phyloP scores from a whole-genome alignment of 2,329 filamentous ascomycete genomes.

The Basipetospora chlamydospora region DNA sequence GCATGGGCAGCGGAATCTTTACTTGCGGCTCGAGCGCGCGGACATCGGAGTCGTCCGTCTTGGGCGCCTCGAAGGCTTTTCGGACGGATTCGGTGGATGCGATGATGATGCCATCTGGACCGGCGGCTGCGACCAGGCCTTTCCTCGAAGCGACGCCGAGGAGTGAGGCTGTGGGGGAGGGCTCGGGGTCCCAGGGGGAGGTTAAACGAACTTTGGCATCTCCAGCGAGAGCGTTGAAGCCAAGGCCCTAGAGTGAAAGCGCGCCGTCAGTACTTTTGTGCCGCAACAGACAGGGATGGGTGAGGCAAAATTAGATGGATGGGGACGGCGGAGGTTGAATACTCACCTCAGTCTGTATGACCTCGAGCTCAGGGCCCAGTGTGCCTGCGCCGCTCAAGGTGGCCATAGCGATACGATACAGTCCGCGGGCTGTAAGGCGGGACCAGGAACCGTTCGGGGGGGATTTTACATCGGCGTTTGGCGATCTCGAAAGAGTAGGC shows the following conservation, averaged over 20 bases:
- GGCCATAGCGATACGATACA: no score
- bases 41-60: conserved; percentile 47
- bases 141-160: conserved; percentile 67
- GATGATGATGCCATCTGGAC: conserved; percentile 64
- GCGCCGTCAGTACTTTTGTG: conserved; percentile 8
- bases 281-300: no score
- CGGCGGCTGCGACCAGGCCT: conserved; percentile 75
- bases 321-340: no score
- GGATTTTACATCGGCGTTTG: no score
- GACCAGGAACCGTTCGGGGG: no score
- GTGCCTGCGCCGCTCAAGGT: no score
- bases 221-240: conserved; percentile 66
- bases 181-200: conserved; percentile 61
- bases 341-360: conserved; percentile 69
- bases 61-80: conserved; percentile 51
- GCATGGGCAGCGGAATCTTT: conserved; percentile 55
- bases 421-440: no score
- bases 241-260: conserved; percentile 41
- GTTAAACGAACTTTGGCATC: conserved; percentile 75
- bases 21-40: conserved; percentile 60
- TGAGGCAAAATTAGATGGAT: no score
- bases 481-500: no score
- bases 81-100: conserved; percentile 65
- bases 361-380: conserved; percentile 52
- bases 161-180: conserved; percentile 65